phyloP scores from a whole-genome alignment of 768 basidiomycete genomes.

The Agaricus sinodeliciosus region DNA sequence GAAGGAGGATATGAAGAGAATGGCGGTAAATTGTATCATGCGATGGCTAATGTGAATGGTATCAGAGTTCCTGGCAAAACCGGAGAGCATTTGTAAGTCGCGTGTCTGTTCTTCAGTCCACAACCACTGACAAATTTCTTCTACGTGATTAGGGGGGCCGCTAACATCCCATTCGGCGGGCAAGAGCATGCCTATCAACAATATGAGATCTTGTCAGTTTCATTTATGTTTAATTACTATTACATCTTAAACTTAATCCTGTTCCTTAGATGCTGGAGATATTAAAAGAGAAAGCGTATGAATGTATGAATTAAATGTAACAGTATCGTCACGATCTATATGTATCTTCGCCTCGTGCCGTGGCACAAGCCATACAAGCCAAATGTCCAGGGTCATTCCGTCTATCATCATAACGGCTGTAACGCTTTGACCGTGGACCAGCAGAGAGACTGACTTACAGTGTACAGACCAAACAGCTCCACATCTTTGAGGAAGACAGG shows the following conservation, averaged over 20 bases:
- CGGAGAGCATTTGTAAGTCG: conserved; percentile 57
- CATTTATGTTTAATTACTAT: background rate
- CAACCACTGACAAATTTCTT: background rate
- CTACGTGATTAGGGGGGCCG: conserved; percentile 26
- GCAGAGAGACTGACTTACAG: conserved; percentile 36
- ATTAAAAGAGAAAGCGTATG: background rate
- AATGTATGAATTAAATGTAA: background rate
- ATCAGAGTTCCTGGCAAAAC: conserved; percentile 69
- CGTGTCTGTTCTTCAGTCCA: background rate
- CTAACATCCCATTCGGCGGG: conserved; percentile 41
- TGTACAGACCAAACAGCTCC: conserved; percentile 59
- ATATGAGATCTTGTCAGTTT: conserved; percentile 43
- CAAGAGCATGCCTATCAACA: conserved; percentile 31
- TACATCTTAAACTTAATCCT: background rate
- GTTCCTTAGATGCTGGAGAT: conserved; percentile 31
- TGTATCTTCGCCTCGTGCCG: conserved; percentile 36
- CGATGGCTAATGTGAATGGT: conserved; percentile 42
- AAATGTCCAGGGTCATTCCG: conserved; percentile 46
- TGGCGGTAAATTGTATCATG: conserved; percentile 66
- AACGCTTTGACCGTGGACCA: background rate
- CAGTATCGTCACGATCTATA: conserved; percentile 3
- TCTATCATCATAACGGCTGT: conserved; percentile 23
- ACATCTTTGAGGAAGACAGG: conserved; percentile 17
- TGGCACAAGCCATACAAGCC: conserved; percentile 57
- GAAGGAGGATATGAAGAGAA: conserved; percentile 73